Evolutionary conservation across 2,329 filamentous ascomycete species (phyloP), one percentile per base, ranked within the genome.

Genomic region (Colletotrichum sidae): DNA sequence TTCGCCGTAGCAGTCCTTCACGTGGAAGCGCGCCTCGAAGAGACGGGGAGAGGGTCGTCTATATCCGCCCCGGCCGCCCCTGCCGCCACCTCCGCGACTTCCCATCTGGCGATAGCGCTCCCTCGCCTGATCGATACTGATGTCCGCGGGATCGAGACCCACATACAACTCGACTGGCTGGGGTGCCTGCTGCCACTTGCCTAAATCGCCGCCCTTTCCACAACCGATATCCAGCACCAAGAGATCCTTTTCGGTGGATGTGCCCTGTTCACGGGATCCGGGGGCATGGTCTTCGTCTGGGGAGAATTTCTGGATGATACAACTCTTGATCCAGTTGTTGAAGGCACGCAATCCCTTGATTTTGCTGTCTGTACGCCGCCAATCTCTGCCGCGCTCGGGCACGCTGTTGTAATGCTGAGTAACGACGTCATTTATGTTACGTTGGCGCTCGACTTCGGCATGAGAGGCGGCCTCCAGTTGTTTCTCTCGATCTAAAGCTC

Each of bases 271-370:
- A 68, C 84, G 81, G 49, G 85, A 87, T 44, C 86, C 86, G 2
- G 90, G 87, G 0, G 86, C 81, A 70, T 90, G 90, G 67, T 92
- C 89, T 76, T 95, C 92, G 69, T 90, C 89, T 0, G 92, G 92
- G 5, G 93, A 93, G 80, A 97, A 98, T 76, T 97, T 97, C 76
- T 98, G 94, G 70, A 99, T 98, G 71, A 98, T 88, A 54, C 92
- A 95, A 75, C 93, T 97, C 84, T 99, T 99, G 80, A 99, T 88
- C 96, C 96, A 99, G 78, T 99, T 99, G 81, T 99, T 99, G 83
- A 97, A 96, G 70, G 92, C 93, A 57, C 96, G 89, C 57, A 99
- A 82, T 1, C 96, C 96, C 80, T 96, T 97, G 82, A 99, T 99
- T 73, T 92, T 91, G 77, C 92, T 97, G 73, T 97, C 94, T 7